These are phyloP conservation scores for Boletus huronensis DNA, from an alignment of 768 basidiomycete genomes.

Conservation along the genomic window DNA sequence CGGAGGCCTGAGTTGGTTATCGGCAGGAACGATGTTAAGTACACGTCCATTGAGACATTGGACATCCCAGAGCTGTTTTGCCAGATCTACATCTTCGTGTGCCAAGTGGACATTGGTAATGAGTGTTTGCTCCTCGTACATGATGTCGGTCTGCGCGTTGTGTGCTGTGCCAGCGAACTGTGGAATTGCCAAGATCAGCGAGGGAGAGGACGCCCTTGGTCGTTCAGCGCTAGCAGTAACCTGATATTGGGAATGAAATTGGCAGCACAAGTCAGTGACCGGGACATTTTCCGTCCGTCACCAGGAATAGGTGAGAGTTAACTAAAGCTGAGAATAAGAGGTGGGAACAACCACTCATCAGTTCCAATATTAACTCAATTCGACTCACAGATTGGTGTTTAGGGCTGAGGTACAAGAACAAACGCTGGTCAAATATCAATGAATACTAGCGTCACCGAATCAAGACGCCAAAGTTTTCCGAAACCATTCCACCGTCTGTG, in stretches of 20 bases:
- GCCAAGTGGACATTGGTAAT: slow-evolving; percentile 32
- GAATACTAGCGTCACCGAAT: background rate
- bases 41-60: slow-evolving; percentile 31
- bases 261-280: background rate
- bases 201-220: background rate
- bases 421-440: background rate
- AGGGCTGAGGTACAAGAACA: background rate
- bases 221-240: background rate
- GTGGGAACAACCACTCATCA: background rate
- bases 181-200: background rate
- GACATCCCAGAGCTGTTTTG: slow-evolving; percentile 32
- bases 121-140: slow-evolving; percentile 5
- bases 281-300: background rate
- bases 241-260: background rate
- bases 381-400: background rate
- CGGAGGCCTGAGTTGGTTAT: background rate
- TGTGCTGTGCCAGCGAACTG: background rate
- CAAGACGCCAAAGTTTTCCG: slow-evolving; percentile 31
- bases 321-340: background rate
- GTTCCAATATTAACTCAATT: background rate
- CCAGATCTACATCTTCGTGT: slow-evolving; percentile 24
- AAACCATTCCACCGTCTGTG: slow-evolving; percentile 43
- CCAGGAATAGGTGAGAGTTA: background rate
- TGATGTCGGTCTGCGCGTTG: background rate
- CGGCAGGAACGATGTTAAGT: slow-evolving; percentile 18